Conservation (phyloP, 805 yeast genomes). For the Schwanniomyces occidentalis region DNA sequence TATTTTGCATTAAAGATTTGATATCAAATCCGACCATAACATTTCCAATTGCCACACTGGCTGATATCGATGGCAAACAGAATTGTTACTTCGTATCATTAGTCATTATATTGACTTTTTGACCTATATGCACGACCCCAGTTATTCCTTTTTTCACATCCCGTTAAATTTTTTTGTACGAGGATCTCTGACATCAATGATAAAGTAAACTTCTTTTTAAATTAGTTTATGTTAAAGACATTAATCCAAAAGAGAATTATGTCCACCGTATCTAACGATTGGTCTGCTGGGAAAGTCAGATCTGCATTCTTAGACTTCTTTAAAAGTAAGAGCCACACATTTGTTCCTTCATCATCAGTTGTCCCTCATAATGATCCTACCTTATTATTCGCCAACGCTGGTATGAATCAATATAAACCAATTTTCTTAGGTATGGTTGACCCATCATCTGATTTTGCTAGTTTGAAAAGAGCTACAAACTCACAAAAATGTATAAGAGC, state of each 20-base stretch:
- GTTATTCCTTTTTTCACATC: no score
- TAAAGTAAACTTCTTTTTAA: background rate
- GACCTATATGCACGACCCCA: no score
- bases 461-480: slow-evolving; percentile 85
- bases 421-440: slow-evolving; percentile 97
- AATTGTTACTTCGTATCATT: no score
- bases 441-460: slow-evolving; percentile 84
- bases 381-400: slow-evolving; percentile 94
- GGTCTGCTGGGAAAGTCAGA: slow-evolving; percentile 64
- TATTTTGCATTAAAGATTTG: no score
- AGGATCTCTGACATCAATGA: background rate
- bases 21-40: no score
- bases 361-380: slow-evolving; percentile 99
- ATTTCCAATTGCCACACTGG: no score
- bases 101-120: no score
- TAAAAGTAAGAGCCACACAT: slow-evolving; percentile 66
- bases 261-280: slow-evolving; percentile 27
- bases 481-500: slow-evolving; percentile 99
- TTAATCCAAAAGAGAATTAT: slow-evolving; percentile 17
- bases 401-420: slow-evolving; percentile 99
- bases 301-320: slow-evolving; percentile 83
- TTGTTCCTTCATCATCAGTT: slow-evolving; percentile 90
- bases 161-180: background rate
- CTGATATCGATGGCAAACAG: no score
- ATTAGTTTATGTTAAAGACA: slow-evolving; percentile 12